These are phyloP conservation scores for Geotrichum aggregatum DNA, from an alignment of 1,139 yeast species.

Conservation along the genomic window DNA sequence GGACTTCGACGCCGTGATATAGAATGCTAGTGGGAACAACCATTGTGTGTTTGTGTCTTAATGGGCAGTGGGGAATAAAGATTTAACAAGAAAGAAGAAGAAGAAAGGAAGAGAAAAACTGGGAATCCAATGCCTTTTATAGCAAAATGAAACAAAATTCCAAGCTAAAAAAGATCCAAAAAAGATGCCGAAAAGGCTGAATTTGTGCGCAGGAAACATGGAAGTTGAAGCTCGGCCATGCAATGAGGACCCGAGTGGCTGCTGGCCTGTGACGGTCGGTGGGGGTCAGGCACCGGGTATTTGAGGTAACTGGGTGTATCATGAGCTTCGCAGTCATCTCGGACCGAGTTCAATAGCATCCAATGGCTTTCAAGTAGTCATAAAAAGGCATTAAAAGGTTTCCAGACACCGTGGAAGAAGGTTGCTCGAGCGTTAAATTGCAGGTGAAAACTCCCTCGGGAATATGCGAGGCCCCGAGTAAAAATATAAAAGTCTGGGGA, in stretches of 20 bases:
- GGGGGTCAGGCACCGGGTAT: too few species aligned
- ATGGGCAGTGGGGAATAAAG: neutral
- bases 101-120: neutral
- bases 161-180: too few species aligned
- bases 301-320: too few species aligned
- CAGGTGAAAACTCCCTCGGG: constrained; percentile 3
- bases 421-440: neutral
- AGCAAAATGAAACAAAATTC: neutral
- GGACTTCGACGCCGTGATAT: constrained; percentile 59
- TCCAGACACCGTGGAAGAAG: too few species aligned
- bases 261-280: too few species aligned
- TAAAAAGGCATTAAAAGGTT: too few species aligned
- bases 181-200: neutral
- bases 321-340: too few species aligned
- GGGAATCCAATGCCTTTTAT: constrained; percentile 14
- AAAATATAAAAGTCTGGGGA: constrained; percentile 5
- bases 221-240: constrained; percentile 1
- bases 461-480: constrained; percentile 4
- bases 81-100: neutral
- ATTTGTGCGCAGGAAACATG: constrained; percentile 18
- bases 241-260: neutral
- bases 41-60: constrained; percentile 28
- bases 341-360: too few species aligned
- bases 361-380: too few species aligned
- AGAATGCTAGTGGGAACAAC: constrained; percentile 35